These are phyloP conservation scores for Spencermartinsiella ligniputridi DNA, from an alignment of 1,139 yeast species.

Conservation along the genomic window DNA sequence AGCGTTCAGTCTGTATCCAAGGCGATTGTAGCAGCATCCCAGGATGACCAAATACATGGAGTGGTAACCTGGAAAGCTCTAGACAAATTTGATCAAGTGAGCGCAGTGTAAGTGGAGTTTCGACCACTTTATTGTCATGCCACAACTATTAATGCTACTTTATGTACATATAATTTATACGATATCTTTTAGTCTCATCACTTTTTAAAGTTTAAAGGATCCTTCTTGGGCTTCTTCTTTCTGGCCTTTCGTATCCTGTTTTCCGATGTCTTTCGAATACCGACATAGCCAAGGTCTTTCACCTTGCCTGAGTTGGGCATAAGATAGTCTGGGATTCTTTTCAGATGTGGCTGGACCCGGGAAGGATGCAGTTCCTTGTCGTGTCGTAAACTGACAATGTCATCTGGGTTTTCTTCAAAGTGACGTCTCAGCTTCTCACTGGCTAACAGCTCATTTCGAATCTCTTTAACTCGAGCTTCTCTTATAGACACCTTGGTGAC, in stretches of 20 bases:
- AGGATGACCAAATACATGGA: slow-evolving; percentile 49
- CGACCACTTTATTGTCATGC: too few species aligned
- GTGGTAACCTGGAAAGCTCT: slow-evolving; percentile 50
- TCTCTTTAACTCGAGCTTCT: slow-evolving; percentile 89
- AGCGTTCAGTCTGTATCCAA: slow-evolving; percentile 67
- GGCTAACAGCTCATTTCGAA: slow-evolving; percentile 79
- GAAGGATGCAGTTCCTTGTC: slow-evolving; percentile 85
- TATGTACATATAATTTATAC: too few species aligned
- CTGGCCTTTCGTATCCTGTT: slow-evolving; percentile 12
- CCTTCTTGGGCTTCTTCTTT: slow-evolving; percentile 42
- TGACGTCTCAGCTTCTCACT: slow-evolving; percentile 90
- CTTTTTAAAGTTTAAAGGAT: slow-evolving; percentile 62
- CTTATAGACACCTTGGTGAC: slow-evolving; percentile 86
- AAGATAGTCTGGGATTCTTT: slow-evolving; percentile 87
- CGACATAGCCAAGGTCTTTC: not conserved
- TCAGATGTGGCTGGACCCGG: slow-evolving; percentile 78
- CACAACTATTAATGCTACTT: too few species aligned
- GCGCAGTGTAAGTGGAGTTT: not conserved
- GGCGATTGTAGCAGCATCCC: slow-evolving; percentile 52
- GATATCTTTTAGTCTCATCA: too few species aligned
- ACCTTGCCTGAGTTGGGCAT: slow-evolving; percentile 30
- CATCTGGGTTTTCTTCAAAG: slow-evolving; percentile 98
- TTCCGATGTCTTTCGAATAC: slow-evolving; percentile 40
- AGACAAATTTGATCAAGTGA: slow-evolving; percentile 21
- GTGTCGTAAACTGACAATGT: slow-evolving; percentile 80